phyloP scores from a whole-genome alignment of 345 rosid genomes.

The Citrus hindsii region DNA sequence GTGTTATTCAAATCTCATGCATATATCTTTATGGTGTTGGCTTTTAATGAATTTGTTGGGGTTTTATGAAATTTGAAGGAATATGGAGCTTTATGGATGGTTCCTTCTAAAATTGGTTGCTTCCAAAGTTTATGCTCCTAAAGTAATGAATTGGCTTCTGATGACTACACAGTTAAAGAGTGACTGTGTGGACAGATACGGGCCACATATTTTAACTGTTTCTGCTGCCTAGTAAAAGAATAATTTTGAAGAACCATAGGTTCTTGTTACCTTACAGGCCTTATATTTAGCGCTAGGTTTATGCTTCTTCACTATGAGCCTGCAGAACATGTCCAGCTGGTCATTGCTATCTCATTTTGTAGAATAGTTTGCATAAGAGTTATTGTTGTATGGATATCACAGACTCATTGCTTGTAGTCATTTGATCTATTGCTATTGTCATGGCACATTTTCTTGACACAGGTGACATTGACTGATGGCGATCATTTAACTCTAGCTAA shows the following conservation, averaged over 20 bases:
- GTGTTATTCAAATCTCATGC: slow-evolving; percentile 7
- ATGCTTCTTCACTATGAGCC: background rate
- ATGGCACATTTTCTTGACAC: slow-evolving; percentile 11
- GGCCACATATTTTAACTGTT: slow-evolving; percentile 50
- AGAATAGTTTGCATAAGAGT: background rate
- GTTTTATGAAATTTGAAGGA: background rate
- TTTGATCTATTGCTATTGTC: background rate
- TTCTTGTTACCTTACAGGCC: background rate
- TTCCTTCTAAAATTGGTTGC: slow-evolving; percentile 56
- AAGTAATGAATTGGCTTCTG: slow-evolving; percentile 62
- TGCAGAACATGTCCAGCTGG: background rate
- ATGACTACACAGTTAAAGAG: slow-evolving; percentile 64
- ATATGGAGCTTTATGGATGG: slow-evolving; percentile 54
- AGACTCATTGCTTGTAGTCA: background rate
- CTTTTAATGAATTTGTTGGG: background rate
- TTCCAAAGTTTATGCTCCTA: slow-evolving; percentile 73
- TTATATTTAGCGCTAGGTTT: background rate
- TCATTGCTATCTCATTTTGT: background rate
- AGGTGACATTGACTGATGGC: slow-evolving; percentile 80
- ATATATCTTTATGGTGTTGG: background rate
- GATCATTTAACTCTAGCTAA: slow-evolving; percentile 70
- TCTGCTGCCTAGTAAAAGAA: background rate
- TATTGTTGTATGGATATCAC: background rate
- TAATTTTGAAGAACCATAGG: background rate
- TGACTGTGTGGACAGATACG: slow-evolving; percentile 80